phyloP scores from a whole-genome alignment of 2,329 filamentous ascomycete genomes.

The Fusarium xyrophilum region DNA sequence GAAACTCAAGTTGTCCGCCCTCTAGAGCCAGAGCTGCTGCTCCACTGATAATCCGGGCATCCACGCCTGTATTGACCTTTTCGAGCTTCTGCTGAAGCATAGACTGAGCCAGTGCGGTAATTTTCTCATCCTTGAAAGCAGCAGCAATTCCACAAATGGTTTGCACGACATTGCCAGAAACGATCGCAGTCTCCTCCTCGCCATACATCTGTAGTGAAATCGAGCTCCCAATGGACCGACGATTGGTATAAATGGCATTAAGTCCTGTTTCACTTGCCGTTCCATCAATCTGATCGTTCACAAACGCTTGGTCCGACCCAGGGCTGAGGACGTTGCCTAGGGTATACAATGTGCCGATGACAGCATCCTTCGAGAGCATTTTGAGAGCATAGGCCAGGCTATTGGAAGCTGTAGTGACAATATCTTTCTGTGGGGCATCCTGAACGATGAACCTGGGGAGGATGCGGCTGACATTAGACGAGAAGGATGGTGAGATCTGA shows the following conservation, averaged over 20 bases:
- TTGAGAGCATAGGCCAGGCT: slow-evolving; percentile 83
- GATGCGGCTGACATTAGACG: slow-evolving; percentile 77
- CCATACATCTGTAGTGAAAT: slow-evolving; percentile 78
- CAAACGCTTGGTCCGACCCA: slow-evolving; percentile 61
- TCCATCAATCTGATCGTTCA: slow-evolving; percentile 59
- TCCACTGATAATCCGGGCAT: slow-evolving; percentile 84
- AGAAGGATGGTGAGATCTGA: slow-evolving; percentile 73
- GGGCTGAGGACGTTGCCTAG: slow-evolving; percentile 94
- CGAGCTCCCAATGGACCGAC: slow-evolving; percentile 72
- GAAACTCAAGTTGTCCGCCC: slow-evolving; percentile 82
- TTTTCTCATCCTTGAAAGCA: slow-evolving; percentile 84
- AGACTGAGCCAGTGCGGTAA: slow-evolving; percentile 88
- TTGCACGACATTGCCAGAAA: slow-evolving; percentile 90
- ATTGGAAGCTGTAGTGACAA: slow-evolving; percentile 79
- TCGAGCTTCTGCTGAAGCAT: slow-evolving; percentile 97
- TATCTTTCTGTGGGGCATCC: slow-evolving; percentile 71
- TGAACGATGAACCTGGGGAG: slow-evolving; percentile 90
- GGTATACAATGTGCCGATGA: slow-evolving; percentile 95
- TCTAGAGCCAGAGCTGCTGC: slow-evolving; percentile 78
- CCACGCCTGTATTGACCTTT: slow-evolving; percentile 79
- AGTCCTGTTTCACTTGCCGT: slow-evolving; percentile 49
- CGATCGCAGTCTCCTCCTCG: slow-evolving; percentile 78
- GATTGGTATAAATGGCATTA: slow-evolving; percentile 58
- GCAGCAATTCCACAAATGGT: slow-evolving; percentile 90
- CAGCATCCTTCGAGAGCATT: slow-evolving; percentile 85